A percentile compares a stretch with the other conserved stretches of the same genome.
These are phyloP conservation scores for Aspergillus pseudoviridinutans DNA, from an alignment of 2,329 filamentous ascomycete species.

Conservation along the genomic window DNA sequence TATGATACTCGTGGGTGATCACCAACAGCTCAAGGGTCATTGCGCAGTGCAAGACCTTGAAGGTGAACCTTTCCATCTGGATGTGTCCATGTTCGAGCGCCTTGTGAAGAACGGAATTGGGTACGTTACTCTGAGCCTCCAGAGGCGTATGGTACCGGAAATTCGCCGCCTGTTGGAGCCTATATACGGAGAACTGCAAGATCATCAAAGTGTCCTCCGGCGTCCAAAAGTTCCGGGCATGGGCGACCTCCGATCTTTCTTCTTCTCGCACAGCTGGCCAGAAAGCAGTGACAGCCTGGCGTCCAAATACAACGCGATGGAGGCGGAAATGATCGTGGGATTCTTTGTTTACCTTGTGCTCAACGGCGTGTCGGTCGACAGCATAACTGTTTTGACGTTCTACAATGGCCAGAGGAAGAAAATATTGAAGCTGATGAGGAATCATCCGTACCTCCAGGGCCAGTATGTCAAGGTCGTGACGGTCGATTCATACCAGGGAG, in stretches of 20 bases:
- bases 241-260: slow-evolving; percentile 57
- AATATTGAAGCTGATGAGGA: slow-evolving; percentile 49
- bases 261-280: slow-evolving; percentile 61
- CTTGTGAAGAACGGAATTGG: slow-evolving; percentile 63
- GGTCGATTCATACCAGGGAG: slow-evolving; percentile 85
- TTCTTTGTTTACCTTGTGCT: slow-evolving; percentile 69
- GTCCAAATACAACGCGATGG: slow-evolving; percentile 65
- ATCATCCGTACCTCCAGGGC: slow-evolving; percentile 43
- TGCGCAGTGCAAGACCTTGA: slow-evolving; percentile 61
- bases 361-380: slow-evolving; percentile 56
- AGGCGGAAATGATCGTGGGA: slow-evolving; percentile 71
- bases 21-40: slow-evolving; percentile 69
- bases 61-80: slow-evolving; percentile 59
- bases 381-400: slow-evolving; percentile 80
- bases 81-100: slow-evolving; percentile 75
- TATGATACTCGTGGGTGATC: slow-evolving; percentile 70
- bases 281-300: slow-evolving; percentile 61
- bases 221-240: slow-evolving; percentile 58
- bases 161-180: slow-evolving; percentile 58
- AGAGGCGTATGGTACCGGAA: slow-evolving; percentile 70
- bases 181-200: slow-evolving; percentile 57
- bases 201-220: slow-evolving; percentile 55
- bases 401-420: slow-evolving; percentile 78
- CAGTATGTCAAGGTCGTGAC: slow-evolving; percentile 63
- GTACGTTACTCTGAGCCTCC: slow-evolving; percentile 61